Percentiles rank a stretch among this genome's conserved stretches.
Evolutionary conservation across 345 rosid genomes (phyloP).

Genomic region (Aquilaria malaccensis): DNA sequence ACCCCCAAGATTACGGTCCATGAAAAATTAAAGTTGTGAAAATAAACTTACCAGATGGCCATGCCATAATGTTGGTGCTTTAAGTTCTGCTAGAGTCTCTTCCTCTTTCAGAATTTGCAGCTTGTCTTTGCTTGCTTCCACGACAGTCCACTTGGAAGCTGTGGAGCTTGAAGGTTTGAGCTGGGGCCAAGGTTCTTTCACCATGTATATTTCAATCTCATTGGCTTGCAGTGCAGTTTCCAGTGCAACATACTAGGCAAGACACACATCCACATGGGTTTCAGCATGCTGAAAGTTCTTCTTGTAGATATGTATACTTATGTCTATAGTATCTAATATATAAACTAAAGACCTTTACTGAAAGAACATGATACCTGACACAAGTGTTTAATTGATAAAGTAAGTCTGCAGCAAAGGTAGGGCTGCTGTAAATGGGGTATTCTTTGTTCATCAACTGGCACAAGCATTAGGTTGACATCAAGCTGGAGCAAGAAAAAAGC

Average conservation of each 20-base stretch:
- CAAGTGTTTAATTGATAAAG: conserved; percentile 28
- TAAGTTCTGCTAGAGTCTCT: conserved; percentile 33
- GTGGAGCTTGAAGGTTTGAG: conserved; percentile 13
- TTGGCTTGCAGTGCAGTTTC: conserved; percentile 35
- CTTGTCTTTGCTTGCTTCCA: conserved; percentile 26
- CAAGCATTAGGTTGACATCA: conserved; percentile 36
- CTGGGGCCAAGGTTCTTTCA: conserved; percentile 25
- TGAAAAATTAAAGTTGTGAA: not conserved
- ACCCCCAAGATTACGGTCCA: not conserved
- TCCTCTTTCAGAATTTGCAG: conserved; percentile 30
- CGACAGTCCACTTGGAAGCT: conserved; percentile 4
- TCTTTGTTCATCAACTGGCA: conserved; percentile 37
- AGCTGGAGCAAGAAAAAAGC: conserved; percentile 26
- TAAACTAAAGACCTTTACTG: not conserved
- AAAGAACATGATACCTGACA: conserved; percentile 29
- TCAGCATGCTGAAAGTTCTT: not conserved
- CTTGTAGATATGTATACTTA: not conserved
- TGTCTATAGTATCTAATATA: not conserved
- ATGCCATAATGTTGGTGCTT: conserved; percentile 14
- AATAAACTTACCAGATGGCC: conserved; percentile 35
- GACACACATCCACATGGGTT: conserved; percentile 5
- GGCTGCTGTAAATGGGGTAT: conserved; percentile 38
- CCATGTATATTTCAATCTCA: conserved; percentile 34
- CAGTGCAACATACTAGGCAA: conserved; percentile 36
- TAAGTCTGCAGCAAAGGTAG: conserved; percentile 41